Percentiles rank a stretch among this genome's conserved stretches.
Evolutionary conservation across 805 yeast genomes (phyloP).

Genomic region (Yarrowia alimentaria): DNA sequence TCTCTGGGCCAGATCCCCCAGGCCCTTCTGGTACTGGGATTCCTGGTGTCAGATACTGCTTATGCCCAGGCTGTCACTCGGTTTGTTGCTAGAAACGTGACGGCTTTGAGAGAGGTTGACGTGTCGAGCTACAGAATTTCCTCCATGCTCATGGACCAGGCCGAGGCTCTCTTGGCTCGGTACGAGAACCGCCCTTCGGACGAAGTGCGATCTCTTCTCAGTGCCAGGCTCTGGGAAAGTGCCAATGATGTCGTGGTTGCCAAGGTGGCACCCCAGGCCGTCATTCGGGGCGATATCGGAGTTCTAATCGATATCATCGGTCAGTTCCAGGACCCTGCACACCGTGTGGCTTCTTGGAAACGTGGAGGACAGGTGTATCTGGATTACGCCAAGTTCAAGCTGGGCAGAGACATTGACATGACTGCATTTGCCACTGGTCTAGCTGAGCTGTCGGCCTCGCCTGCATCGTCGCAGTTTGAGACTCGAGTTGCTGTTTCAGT

Average conservation of each 20-base stretch:
- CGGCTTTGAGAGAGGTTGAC: neutral
- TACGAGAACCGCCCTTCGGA: constrained; percentile 51
- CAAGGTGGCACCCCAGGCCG: constrained; percentile 69
- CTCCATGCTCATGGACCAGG: constrained; percentile 30
- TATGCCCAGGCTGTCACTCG: constrained; percentile 5
- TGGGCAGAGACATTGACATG: neutral
- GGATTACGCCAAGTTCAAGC: constrained; percentile 30
- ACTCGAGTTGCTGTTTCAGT: neutral
- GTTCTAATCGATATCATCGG: constrained; percentile 34
- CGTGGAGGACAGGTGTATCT: constrained; percentile 43
- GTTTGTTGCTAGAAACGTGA: constrained; percentile 7
- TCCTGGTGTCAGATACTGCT: constrained; percentile 4
- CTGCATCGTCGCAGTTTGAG: neutral
- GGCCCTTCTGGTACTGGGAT: constrained; percentile 18
- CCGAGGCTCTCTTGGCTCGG: constrained; percentile 55
- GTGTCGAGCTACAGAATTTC: neutral
- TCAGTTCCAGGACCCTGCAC: constrained; percentile 30
- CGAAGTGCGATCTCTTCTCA: constrained; percentile 60
- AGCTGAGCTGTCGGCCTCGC: neutral
- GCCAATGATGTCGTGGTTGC: constrained; percentile 61
- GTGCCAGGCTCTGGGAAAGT: constrained; percentile 56
- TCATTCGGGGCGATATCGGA: constrained; percentile 48
- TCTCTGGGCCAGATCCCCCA: constrained; percentile 1
- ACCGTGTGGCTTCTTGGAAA: constrained; percentile 36
- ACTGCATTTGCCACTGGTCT: neutral